Evolutionary conservation across 169 alveolate genomes (phyloP).

Genomic region (Cryptosporidium ubiquitum): DNA sequence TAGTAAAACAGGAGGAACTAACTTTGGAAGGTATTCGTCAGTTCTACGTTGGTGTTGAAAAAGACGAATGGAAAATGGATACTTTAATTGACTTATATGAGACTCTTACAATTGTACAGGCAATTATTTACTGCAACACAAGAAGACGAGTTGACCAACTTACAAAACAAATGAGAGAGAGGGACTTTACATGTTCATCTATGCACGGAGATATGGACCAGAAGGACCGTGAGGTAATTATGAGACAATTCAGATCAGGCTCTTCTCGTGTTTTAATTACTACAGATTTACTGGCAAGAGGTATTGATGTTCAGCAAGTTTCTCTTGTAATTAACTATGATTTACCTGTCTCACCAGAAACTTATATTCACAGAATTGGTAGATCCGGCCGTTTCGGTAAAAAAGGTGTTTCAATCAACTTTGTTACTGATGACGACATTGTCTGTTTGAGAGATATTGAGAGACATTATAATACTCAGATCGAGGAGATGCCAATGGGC

Average conservation of each 20-base stretch:
- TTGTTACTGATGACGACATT: constrained; percentile 95
- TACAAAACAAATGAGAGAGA: constrained; percentile 93
- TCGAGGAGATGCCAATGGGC: constrained; percentile 99
- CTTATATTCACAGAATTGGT: constrained; percentile 99
- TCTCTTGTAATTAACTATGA: constrained; percentile 98
- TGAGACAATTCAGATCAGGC: constrained; percentile 98
- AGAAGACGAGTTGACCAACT: constrained; percentile 95
- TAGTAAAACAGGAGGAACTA: constrained; percentile 97
- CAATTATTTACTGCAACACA: constrained; percentile 98
- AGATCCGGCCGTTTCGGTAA: constrained; percentile 99
- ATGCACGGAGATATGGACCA: constrained; percentile 99
- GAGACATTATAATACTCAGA: constrained; percentile 97
- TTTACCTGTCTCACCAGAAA: constrained; percentile 95
- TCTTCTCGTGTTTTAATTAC: constrained; percentile 97
- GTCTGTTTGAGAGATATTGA: constrained; percentile 94
- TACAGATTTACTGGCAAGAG: constrained; percentile 98
- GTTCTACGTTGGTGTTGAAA: constrained; percentile 97
- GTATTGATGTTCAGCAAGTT: constrained; percentile 98
- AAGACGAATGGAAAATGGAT: constrained; percentile 97
- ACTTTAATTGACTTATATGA: constrained; percentile 96
- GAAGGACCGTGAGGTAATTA: constrained; percentile 95
- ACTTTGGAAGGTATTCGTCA: constrained; percentile 99
- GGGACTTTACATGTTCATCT: constrained; percentile 95
- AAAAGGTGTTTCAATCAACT: constrained; percentile 99
- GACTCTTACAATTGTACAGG: constrained; percentile 97